A percentile compares a stretch with the other conserved stretches of the same genome.
Evolutionary conservation across 1,139 yeast species (phyloP).

Genomic region (Lodderomyces orthopsilosis): DNA sequence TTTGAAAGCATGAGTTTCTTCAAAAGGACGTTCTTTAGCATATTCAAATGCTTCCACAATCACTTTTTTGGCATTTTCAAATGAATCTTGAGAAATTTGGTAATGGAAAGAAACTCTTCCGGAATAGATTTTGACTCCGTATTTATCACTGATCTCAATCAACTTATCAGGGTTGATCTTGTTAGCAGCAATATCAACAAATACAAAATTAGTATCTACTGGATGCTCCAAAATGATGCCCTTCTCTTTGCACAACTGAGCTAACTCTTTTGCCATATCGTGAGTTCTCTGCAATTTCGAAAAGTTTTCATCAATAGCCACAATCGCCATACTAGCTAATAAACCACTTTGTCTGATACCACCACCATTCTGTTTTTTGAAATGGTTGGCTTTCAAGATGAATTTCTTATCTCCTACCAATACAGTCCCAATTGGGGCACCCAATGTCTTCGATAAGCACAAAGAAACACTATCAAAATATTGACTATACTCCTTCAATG

Average conservation of each 20-base stretch:
- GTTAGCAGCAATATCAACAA: conserved; percentile 35
- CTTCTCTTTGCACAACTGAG: conserved; percentile 36
- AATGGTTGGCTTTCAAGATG: conserved; percentile 44
- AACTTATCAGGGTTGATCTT: conserved; percentile 30
- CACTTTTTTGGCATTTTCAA: conserved; percentile 28
- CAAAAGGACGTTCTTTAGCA: conserved; percentile 28
- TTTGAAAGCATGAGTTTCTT: conserved; percentile 8
- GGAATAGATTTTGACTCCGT: conserved; percentile 28
- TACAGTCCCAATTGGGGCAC: conserved; percentile 48
- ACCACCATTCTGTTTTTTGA: conserved; percentile 47
- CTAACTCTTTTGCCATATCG: conserved; percentile 52
- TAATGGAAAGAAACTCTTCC: conserved; percentile 40
- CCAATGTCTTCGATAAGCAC: conserved; percentile 45
- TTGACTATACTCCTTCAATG: conserved; percentile 37
- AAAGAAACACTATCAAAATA: conserved; percentile 45
- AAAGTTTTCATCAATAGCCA: conserved; percentile 41
- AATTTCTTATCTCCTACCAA: conserved; percentile 33
- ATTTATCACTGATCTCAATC: conserved; percentile 23
- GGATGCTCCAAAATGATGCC: conserved; percentile 37
- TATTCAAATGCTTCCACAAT: conserved; percentile 30
- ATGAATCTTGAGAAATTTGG: conserved; percentile 34
- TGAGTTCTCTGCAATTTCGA: conserved; percentile 47
- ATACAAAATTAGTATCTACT: conserved; percentile 43
- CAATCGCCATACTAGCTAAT: conserved; percentile 39
- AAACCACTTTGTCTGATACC: conserved; percentile 48